Conservation (phyloP, 345 rosid genomes). For the Melastoma malabathricum region DNA sequence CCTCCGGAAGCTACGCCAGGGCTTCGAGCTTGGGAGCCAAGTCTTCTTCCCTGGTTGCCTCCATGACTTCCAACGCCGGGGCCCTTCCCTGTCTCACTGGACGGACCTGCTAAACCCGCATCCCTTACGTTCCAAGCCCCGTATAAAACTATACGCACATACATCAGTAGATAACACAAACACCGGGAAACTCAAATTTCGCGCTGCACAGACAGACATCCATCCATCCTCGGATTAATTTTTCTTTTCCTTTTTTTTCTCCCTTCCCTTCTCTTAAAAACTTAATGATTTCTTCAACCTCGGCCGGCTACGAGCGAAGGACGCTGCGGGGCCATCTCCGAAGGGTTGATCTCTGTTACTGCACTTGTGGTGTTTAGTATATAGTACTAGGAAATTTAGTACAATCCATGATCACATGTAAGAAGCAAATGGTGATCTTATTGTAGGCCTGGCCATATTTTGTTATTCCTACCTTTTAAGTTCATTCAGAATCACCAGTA, state of each 20-base stretch:
- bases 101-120: conserved; percentile 31
- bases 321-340: conserved; percentile 31
- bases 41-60: conserved; percentile 61
- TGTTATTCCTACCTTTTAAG: too few relatives aligned
- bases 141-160: conserved; percentile 2
- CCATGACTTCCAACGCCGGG: conserved; percentile 73
- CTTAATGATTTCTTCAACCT: conserved; percentile 15
- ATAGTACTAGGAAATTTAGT: too few relatives aligned
- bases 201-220: too few relatives aligned
- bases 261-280: too few relatives aligned
- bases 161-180: background rate
- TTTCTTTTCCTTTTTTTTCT: too few relatives aligned
- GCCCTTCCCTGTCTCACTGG: conserved; percentile 49
- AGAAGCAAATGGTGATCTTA: too few relatives aligned
- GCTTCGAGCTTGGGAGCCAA: conserved; percentile 92
- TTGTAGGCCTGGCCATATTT: too few relatives aligned
- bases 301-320: conserved; percentile 20
- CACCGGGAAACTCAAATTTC: too few relatives aligned
- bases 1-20: conserved; percentile 72
- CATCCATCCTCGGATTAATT: too few relatives aligned
- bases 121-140: background rate
- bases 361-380: background rate
- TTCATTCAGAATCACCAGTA: too few relatives aligned
- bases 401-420: too few relatives aligned
- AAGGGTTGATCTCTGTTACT: conserved; percentile 50